Evolutionary conservation across 345 rosid species (phyloP), one percentile per base, ranked within the genome.

Genomic region (Cardamine occulta): DNA sequence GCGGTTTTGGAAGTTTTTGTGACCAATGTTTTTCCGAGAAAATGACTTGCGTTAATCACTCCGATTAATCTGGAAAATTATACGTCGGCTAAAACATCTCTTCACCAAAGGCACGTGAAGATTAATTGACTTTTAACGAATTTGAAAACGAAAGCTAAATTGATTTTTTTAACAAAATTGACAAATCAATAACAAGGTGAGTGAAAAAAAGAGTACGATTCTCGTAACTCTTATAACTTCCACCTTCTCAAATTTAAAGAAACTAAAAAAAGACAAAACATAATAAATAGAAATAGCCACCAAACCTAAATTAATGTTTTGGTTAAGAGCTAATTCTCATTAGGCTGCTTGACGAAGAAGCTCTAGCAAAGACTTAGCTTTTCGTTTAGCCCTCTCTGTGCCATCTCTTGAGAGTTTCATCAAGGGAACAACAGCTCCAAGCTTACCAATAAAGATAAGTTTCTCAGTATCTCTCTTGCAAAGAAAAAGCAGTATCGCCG

Each of bases 341-440:
- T 71, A 28, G 19, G 63, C 60, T 74, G 74, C 72, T 69, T 83
- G 87, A 63, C 77, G 84, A 48, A 93, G 85, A 81, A 79, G 93
- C 83, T 88, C 98, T 72, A 96, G 77, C 85, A 96, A 74, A 47
- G 88, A 87, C 31, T 78, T 74, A 53, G 98, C 98, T 84, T 90
- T 93, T 40, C 91, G 68, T 75, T 89, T 88, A 23, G 96, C 96
- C 83, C 98, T 88, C 83, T 91, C 96, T 2, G 98, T 89, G n/a
- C 99, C 99, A 32, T 74, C 82, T 71, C 79, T 86, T 10, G 97
- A 73, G 11, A 96, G 88, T 83, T 93, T 98, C 24, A 85, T 89
- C 79, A 96, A 81, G 3, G 98, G 96, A 67, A 89, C 72, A 28
- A 86, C 80, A 2, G 93, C 94, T n/a, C 97, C 97, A 1, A 93